Evolutionary conservation across 2,329 filamentous ascomycete genomes (phyloP).

Genomic region (Xylaria sp.): DNA sequence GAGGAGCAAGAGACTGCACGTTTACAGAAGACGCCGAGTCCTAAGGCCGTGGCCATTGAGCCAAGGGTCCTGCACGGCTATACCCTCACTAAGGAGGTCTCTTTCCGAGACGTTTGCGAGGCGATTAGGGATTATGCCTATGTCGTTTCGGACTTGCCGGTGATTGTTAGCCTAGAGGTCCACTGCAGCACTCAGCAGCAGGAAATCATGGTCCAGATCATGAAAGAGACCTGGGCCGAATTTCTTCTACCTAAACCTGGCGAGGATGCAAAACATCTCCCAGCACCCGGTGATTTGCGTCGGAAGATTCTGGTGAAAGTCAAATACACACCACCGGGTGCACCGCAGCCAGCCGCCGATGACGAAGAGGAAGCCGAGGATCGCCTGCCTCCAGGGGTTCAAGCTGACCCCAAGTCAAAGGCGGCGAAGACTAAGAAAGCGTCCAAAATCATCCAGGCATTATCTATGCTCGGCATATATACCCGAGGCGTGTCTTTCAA

Average conservation of each 20-base stretch:
- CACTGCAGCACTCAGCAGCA: conserved; percentile 87
- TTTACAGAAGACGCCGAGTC: conserved; percentile 42
- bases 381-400: conserved; percentile 48
- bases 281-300: conserved; percentile 75
- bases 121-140: conserved; percentile 86
- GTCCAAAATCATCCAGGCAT: conserved; percentile 75
- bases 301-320: conserved; percentile 88
- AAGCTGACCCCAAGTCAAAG: conserved; percentile 49
- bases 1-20: conserved; percentile 12
- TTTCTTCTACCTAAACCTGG: conserved; percentile 71
- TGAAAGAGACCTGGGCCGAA: conserved; percentile 83
- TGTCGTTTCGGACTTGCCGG: conserved; percentile 76
- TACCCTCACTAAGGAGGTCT: conserved; percentile 88
- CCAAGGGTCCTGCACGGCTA: conserved; percentile 88
- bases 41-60: conserved; percentile 61
- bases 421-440: conserved; percentile 58
- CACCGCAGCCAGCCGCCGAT: conserved; percentile 47
- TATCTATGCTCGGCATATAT: conserved; percentile 84
- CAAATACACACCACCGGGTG: conserved; percentile 69
- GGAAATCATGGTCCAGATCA: conserved; percentile 90
- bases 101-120: conserved; percentile 86
- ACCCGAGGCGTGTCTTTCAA: conserved; percentile 86
- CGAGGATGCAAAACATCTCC: conserved; percentile 63
- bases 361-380: conserved; percentile 41
- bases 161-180: conserved; percentile 96